Percentiles rank a stretch among this genome's conserved stretches.
Evolutionary conservation across 257 asterid species (phyloP).

Genomic region (Striga asiatica): DNA sequence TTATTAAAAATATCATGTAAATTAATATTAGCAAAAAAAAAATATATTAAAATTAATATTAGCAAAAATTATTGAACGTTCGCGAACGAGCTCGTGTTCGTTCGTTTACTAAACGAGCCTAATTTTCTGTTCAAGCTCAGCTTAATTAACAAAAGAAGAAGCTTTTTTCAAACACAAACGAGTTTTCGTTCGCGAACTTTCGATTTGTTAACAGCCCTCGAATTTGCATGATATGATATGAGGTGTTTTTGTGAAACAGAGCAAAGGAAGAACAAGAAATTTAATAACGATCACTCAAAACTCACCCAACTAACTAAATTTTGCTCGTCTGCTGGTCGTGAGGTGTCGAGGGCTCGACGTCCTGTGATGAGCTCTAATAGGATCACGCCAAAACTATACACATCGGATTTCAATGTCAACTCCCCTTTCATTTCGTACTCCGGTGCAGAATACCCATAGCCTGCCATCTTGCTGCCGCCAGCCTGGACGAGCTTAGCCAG

Average conservation of each 20-base stretch:
- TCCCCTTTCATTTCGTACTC: conserved; percentile 53
- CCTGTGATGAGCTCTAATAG: conserved; percentile 64
- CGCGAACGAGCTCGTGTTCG: too few species aligned
- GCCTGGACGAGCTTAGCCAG: conserved; percentile 43
- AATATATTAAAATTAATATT: too few species aligned
- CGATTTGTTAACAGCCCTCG: too few species aligned
- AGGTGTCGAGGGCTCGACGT: conserved; percentile 48
- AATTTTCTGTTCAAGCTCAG: too few species aligned
- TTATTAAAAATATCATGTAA: too few species aligned
- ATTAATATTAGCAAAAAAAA: too few species aligned
- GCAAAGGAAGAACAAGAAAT: not conserved
- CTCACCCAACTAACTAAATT: conserved; percentile 57
- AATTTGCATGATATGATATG: too few species aligned
- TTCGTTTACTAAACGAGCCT: too few species aligned
- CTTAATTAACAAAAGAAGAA: too few species aligned
- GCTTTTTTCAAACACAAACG: too few species aligned
- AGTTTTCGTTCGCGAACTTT: not conserved
- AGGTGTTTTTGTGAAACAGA: too few species aligned
- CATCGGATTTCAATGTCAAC: conserved; percentile 48
- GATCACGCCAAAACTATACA: conserved; percentile 58
- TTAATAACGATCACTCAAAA: not conserved
- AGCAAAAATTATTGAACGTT: too few species aligned
- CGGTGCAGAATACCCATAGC: conserved; percentile 53
- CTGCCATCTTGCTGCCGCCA: conserved; percentile 26
- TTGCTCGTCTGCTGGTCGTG: conserved; percentile 40